These are phyloP conservation scores for Cyclotella cryptica DNA, from an alignment of 108 stramenopile species.

Conservation along the genomic window DNA sequence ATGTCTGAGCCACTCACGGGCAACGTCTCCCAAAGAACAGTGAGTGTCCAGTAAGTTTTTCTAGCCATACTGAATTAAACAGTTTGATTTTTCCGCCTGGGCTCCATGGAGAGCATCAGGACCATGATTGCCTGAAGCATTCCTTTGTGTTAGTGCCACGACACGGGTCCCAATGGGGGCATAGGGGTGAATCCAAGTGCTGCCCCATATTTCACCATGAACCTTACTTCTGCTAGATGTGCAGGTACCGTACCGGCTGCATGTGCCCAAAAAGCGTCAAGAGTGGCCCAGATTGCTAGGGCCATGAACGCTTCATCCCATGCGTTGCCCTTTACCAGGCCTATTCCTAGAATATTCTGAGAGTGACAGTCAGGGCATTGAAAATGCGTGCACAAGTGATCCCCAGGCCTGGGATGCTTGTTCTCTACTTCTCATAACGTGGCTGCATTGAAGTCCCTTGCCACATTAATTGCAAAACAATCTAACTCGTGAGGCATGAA, in stretches of 20 bases:
- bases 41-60: background rate
- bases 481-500: background rate
- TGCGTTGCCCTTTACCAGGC: background rate
- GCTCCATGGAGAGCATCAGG: background rate
- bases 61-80: background rate
- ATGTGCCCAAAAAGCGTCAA: conserved; percentile 11
- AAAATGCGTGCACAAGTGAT: background rate
- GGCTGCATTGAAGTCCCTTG: no score
- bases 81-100: background rate
- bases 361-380: no score
- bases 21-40: background rate
- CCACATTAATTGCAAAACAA: no score
- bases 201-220: background rate
- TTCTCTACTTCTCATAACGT: no score
- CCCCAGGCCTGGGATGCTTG: background rate
- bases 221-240: background rate
- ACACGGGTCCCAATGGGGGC: background rate
- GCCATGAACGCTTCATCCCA: background rate
- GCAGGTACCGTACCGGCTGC: background rate
- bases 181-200: background rate
- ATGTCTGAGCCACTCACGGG: background rate
- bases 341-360: background rate
- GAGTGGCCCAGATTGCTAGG: background rate
- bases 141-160: background rate
- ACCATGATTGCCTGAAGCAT: background rate